phyloP scores from a whole-genome alignment of 352 stramenopile species.

The Globisporangium cystogenes region DNA sequence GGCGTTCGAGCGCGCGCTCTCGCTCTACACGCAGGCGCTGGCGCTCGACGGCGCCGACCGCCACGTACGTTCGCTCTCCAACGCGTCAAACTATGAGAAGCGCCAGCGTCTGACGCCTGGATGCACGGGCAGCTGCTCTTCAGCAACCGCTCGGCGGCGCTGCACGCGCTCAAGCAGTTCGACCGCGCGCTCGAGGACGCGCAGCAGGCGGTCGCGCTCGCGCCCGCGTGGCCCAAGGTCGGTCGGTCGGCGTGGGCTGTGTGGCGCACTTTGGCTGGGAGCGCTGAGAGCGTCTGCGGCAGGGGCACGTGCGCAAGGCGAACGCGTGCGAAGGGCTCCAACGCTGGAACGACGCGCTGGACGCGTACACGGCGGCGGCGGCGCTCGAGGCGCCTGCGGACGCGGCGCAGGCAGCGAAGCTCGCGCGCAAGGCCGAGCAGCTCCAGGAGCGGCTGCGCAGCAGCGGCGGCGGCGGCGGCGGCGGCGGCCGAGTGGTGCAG shows the following conservation, averaged over 20 bases:
- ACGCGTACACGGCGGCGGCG: constrained; percentile 71
- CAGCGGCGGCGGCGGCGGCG: too few relatives aligned
- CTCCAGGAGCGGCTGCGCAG: neutral
- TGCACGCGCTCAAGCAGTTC: constrained; percentile 68
- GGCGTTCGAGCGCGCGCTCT: constrained; percentile 35
- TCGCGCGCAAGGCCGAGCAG: constrained; percentile 15
- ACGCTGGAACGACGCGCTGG: constrained; percentile 53
- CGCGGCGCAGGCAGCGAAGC: constrained; percentile 59
- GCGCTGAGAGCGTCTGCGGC: neutral
- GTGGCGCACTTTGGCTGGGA: too few relatives aligned
- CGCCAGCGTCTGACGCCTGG: neutral
- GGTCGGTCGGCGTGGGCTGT: too few relatives aligned
- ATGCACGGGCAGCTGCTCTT: constrained; percentile 38
- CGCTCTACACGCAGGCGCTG: constrained; percentile 60
- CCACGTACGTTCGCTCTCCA: constrained; percentile 27
- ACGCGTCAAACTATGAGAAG: neutral
- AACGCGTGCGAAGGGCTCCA: constrained; percentile 68
- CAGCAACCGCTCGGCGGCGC: constrained; percentile 87
- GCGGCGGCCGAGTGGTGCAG: constrained; percentile 14
- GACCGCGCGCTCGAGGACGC: constrained; percentile 81
- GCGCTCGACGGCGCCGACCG: constrained; percentile 25
- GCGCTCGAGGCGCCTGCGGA: constrained; percentile 42
- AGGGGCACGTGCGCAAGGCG: constrained; percentile 88
- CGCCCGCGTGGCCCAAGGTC: constrained; percentile 89
- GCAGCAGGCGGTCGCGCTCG: constrained; percentile 60